These are phyloP conservation scores for Hysterangium stoloniferum DNA, from an alignment of 768 basidiomycete genomes.

Conservation along the genomic window DNA sequence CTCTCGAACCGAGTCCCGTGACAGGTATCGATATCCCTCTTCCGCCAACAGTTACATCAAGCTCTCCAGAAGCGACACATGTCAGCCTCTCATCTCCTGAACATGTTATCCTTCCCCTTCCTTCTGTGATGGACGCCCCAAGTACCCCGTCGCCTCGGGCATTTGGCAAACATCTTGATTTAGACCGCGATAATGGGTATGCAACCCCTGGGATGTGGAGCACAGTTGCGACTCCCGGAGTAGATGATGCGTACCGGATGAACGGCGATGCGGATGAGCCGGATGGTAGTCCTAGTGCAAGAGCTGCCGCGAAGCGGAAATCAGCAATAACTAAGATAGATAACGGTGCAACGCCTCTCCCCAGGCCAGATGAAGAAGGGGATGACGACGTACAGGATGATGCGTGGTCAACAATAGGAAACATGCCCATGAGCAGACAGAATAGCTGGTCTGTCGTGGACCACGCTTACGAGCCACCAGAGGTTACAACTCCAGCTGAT, in stretches of 20 bases:
- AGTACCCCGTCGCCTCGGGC: conserved; percentile 5
- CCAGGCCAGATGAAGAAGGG: conserved; percentile 5
- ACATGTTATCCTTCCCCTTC: not conserved
- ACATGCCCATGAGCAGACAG: conserved; percentile 8
- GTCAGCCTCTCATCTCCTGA: not conserved
- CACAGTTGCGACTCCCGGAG: conserved; percentile 68
- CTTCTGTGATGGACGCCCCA: not conserved
- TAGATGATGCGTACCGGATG: conserved; percentile 24
- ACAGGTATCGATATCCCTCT: not conserved
- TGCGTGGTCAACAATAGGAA: conserved; percentile 7
- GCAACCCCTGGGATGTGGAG: conserved; percentile 60
- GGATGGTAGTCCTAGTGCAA: not conserved
- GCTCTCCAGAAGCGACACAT: not conserved
- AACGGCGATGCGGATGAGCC: conserved; percentile 9
- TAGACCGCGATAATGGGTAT: not conserved
- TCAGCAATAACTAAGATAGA: conserved; percentile 13
- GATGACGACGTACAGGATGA: conserved; percentile 5
- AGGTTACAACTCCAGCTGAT: conserved; percentile 16
- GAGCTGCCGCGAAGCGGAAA: not conserved
- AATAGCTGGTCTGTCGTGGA: conserved; percentile 14
- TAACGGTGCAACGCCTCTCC: conserved; percentile 23
- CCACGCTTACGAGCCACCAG: too few relatives aligned
- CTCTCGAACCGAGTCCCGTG: conserved; percentile 2
- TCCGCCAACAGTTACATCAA: not conserved
- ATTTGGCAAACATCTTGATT: not conserved